Evolutionary conservation across 2,329 filamentous ascomycete species (phyloP), one percentile per base, ranked within the genome.

Genomic region (Lasiodiplodia sp.): DNA sequence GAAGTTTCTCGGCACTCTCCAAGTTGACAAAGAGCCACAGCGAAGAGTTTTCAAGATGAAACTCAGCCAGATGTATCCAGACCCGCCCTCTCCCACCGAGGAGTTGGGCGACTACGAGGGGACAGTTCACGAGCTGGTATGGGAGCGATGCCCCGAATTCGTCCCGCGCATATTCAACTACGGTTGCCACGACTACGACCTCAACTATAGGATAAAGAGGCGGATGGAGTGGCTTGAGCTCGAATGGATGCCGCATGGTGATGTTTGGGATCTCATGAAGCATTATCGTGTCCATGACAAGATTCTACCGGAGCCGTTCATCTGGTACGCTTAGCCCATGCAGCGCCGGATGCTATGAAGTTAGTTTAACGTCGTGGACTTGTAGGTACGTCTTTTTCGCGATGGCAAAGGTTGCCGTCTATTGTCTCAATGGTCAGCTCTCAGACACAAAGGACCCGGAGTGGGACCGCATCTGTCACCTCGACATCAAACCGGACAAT

Each of bases 401-500:
- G 14, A 21, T 56, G 16, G 28, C 16, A 12, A 56, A 31, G 16
- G 53, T 56, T 14, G 51, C 12, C 51, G 23, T 53, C 25, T 3
- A 16, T 16, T 31, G 53, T 16, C 25, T 31, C 25, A 34, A 56
- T 23, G 51, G 51, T 2, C 51, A 21, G 28, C 16, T 56, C 2
- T 38, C 31, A 11, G 6, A 21, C 34, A 40, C 8, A 7, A 34
- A 14, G 31, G n/a, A n/a, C 11, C n/a, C n/a, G 16, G 31, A 10
- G 10, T 56, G 53, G 53, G 18, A 56, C 18, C 53, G 25, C 53
- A 40, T 57, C 55, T 7, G 21, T n/a, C 11, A 57, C 31, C 3
- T 38, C 16, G 55, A 57, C 34, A 7, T 57, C 55, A 57, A 57
- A 34, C 55, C 55, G 11, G 21, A 18, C 11, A 57, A 57, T 34